These are phyloP conservation scores for Metschnikowia reukaufii DNA, from an alignment of 805 yeast species.

Conservation along the genomic window DNA sequence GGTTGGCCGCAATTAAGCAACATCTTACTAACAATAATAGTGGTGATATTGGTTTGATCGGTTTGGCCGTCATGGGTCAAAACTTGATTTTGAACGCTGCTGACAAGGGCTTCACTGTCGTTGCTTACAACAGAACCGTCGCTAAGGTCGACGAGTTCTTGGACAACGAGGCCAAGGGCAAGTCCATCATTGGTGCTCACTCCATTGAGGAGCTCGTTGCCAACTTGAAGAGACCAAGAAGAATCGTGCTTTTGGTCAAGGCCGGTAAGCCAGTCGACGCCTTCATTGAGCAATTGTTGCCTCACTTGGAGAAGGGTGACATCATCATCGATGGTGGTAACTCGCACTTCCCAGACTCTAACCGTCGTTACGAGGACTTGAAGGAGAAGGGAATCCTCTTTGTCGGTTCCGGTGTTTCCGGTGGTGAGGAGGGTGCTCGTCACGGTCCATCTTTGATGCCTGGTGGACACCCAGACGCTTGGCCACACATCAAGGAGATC, in stretches of 20 bases:
- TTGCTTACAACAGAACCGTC: conserved; percentile 97
- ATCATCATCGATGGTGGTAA: conserved; percentile 99
- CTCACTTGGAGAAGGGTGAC: conserved; percentile 92
- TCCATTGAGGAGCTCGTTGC: conserved; percentile 85
- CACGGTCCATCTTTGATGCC: conserved; percentile 99
- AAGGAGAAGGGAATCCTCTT: conserved; percentile 82
- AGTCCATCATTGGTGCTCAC: conserved; percentile 92
- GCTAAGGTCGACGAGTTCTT: conserved; percentile 93
- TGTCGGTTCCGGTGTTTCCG: conserved; percentile 99
- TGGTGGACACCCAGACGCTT: conserved; percentile 96
- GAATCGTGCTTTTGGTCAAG: conserved; percentile 90
- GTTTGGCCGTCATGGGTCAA: conserved; percentile 99
- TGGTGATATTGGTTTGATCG: conserved; percentile 98
- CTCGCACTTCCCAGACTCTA: conserved; percentile 98
- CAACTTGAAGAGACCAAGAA: conserved; percentile 95
- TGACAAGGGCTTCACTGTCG: conserved; percentile 97
- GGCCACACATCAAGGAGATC: conserved; percentile 97
- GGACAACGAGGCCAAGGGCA: conserved; percentile 95
- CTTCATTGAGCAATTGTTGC: conserved; percentile 84
- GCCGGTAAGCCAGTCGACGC: conserved; percentile 95
- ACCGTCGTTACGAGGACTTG: conserved; percentile 93
- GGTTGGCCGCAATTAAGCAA: conserved; percentile 4
- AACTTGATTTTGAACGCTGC: conserved; percentile 97
- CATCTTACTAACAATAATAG: conserved; percentile 37
- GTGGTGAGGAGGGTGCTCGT: conserved; percentile 99